These are phyloP conservation scores for Salix brachista DNA, from an alignment of 345 rosid genomes.

Conservation along the genomic window DNA sequence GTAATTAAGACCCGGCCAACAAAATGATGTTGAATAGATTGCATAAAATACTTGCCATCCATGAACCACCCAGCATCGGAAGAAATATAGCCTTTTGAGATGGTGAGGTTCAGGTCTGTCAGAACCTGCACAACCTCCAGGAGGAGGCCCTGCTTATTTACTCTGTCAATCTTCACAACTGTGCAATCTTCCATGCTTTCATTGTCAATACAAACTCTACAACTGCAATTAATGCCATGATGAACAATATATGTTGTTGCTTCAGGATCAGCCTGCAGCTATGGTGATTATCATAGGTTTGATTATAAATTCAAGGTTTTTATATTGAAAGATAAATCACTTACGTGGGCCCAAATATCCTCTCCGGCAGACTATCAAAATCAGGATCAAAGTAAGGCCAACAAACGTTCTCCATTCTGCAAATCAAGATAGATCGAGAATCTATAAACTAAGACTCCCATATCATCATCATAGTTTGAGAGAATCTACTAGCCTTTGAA, in stretches of 20 bases:
- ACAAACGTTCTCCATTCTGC: conserved; percentile 59
- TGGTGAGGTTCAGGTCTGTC: conserved; percentile 63
- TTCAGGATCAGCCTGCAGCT: background rate
- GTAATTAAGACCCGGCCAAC: background rate
- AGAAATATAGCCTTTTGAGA: conserved; percentile 64
- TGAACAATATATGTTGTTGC: background rate
- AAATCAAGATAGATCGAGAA: background rate
- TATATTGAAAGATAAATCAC: background rate
- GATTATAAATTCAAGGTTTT: background rate
- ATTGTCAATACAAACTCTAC: conserved; percentile 68
- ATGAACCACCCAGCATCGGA: conserved; percentile 82
- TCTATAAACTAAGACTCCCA: background rate
- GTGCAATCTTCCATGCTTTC: conserved; percentile 69
- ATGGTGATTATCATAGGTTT: background rate
- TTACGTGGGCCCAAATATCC: conserved; percentile 66
- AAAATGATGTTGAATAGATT: background rate
- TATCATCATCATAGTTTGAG: background rate
- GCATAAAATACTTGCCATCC: conserved; percentile 48
- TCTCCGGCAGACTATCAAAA: conserved; percentile 58
- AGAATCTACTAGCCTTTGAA: background rate
- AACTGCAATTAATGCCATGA: conserved; percentile 37
- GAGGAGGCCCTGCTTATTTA: conserved; percentile 71
- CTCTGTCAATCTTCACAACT: conserved; percentile 64
- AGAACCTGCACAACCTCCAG: conserved; percentile 71
- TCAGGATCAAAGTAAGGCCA: conserved; percentile 90